phyloP scores from a whole-genome alignment of 176 grass and related monocot genomes.

The Rhynchospora pubera region DNA sequence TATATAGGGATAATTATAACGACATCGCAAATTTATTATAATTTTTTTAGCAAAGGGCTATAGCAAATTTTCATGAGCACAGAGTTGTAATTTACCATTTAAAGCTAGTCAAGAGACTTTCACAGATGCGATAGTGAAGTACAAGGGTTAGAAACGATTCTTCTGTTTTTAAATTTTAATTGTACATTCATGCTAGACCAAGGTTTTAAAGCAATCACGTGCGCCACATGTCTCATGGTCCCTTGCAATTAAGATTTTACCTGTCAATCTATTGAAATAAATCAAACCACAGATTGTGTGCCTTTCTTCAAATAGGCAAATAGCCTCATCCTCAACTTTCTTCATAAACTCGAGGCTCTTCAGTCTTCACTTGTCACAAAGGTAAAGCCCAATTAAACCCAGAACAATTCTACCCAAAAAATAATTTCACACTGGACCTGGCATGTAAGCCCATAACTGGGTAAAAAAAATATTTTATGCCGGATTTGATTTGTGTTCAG shows the following conservation, averaged over 20 bases:
- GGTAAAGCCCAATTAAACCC: neutral
- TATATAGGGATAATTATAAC: neutral
- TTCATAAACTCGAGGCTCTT: neutral
- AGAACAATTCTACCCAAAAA: neutral
- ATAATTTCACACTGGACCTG: neutral
- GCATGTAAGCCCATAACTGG: neutral
- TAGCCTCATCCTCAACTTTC: neutral
- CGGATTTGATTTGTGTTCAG: neutral
- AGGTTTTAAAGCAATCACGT: neutral
- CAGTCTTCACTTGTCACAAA: neutral
- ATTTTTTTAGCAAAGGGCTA: neutral
- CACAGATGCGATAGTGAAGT: neutral
- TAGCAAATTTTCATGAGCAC: neutral
- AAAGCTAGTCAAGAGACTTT: neutral
- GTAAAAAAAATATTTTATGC: neutral
- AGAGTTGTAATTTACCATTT: neutral
- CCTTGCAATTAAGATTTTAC: slow-evolving; percentile 1
- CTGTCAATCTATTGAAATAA: neutral
- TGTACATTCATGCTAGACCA: neutral
- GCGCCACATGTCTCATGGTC: neutral
- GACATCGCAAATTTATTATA: no score
- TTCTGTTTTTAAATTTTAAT: neutral
- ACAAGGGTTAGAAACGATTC: neutral
- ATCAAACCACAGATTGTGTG: neutral
- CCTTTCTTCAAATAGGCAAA: neutral